Evolutionary conservation across 805 yeast genomes (phyloP).

Genomic region (Ogataea zsoltii): DNA sequence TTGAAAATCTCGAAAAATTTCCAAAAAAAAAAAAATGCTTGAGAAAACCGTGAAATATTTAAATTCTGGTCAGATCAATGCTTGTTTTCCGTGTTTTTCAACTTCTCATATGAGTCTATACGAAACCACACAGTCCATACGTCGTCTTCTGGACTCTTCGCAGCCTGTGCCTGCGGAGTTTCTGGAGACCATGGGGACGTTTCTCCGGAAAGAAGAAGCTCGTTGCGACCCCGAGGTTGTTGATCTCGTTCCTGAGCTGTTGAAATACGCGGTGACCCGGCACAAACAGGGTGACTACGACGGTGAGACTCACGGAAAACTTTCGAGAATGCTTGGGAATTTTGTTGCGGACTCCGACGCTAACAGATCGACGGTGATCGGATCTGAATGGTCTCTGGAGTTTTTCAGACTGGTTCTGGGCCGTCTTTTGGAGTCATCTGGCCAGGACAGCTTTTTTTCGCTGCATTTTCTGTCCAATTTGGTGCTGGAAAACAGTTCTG

Average conservation of each 20-base stretch:
- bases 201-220: conserved; percentile 1
- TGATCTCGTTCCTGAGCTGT: conserved; percentile 5
- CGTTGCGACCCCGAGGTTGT: conserved; percentile 2
- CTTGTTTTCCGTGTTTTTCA: no score
- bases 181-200: conserved; percentile 3
- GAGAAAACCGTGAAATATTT: background rate
- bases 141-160: background rate
- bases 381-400: background rate
- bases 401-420: conserved; percentile 4
- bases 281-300: background rate
- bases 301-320: conserved; percentile 4
- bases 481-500: conserved; percentile 9
- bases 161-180: background rate
- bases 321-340: conserved; percentile 15
- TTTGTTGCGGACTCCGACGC: conserved; percentile 18
- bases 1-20: no score
- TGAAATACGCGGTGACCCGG: background rate
- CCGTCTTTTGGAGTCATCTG: background rate
- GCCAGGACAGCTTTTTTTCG: conserved; percentile 7
- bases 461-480: conserved; percentile 17
- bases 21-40: background rate
- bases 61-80: no score
- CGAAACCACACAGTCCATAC: background rate
- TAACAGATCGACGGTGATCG: conserved; percentile 10
- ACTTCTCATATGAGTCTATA: background rate